phyloP scores from a whole-genome alignment of 495 filamentous ascomycete species.

The Copromyces sp. region DNA sequence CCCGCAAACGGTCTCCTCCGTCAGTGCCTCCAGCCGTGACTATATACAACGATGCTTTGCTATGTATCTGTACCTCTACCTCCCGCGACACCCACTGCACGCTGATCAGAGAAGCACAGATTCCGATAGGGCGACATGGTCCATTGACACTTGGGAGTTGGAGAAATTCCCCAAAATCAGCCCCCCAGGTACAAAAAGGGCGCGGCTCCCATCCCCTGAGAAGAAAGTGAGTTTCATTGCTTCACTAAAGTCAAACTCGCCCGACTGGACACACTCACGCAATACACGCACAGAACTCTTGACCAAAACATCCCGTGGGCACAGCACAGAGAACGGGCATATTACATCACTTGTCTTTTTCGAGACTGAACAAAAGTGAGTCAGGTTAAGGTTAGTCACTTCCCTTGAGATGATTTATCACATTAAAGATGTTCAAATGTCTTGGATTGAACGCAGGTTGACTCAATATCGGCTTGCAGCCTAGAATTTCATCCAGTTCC shows the following conservation, averaged over 20 bases:
- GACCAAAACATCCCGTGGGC: neutral
- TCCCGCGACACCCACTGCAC: neutral
- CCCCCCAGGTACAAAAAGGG: neutral
- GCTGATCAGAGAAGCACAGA: neutral
- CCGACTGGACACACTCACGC: neutral
- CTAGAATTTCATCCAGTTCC: neutral
- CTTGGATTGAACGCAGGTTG: neutral
- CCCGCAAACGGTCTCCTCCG: neutral
- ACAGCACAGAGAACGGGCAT: neutral
- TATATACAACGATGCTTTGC: neutral
- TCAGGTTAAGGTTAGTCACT: neutral
- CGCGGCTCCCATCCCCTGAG: neutral
- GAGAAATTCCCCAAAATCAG: neutral
- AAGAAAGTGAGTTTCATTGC: neutral
- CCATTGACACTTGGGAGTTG: neutral
- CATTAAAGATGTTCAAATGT: neutral
- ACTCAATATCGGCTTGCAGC: neutral
- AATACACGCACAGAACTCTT: neutral
- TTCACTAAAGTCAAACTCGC: neutral
- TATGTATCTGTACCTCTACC: neutral
- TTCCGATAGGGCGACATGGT: neutral
- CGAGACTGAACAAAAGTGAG: neutral
- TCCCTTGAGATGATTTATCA: neutral
- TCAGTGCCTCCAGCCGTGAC: neutral
- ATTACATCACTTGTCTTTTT: neutral